Conservation (phyloP, 768 basidiomycete genomes). For the Rickenella mellea region DNA sequence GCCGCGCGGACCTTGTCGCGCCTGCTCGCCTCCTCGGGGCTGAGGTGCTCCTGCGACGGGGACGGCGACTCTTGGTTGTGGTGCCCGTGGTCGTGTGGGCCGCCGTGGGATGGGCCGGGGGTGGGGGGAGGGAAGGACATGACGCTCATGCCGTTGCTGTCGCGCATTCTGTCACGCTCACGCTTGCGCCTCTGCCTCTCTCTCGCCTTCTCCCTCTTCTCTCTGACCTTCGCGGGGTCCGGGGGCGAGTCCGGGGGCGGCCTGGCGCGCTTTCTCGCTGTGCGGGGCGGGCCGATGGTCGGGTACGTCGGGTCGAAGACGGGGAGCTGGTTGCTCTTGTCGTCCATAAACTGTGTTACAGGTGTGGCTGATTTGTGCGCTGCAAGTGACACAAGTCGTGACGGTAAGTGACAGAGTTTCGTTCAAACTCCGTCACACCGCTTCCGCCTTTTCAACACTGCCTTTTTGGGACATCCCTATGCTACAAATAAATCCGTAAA, state of each 20-base stretch:
- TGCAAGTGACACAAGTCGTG: no score
- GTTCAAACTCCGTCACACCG: background rate
- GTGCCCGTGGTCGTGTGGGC: no score
- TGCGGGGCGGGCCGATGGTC: no score
- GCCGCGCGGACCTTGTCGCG: constrained; percentile 66
- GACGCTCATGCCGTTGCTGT: constrained; percentile 14
- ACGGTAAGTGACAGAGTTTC: no score
- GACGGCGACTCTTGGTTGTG: constrained; percentile 9
- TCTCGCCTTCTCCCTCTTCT: constrained; percentile 80
- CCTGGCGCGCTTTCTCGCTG: constrained; percentile 5
- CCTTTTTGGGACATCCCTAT: constrained; percentile 2
- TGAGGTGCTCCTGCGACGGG: constrained; percentile 28
- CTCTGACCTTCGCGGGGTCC: constrained; percentile 61
- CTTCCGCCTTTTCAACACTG: background rate
- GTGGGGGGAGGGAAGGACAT: constrained; percentile 20
- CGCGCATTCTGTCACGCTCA: constrained; percentile 39
- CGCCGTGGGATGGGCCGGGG: constrained; percentile 2
- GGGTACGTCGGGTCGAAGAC: constrained; percentile 7
- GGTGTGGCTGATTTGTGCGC: no score
- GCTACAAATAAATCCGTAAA: constrained; percentile 3
- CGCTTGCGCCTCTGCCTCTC: constrained; percentile 79
- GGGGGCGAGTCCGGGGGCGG: constrained; percentile 19
- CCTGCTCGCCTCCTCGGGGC: constrained; percentile 56
- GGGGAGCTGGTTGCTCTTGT: constrained; percentile 12
- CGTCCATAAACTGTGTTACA: no score